Evolutionary conservation across 2,329 filamentous ascomycete species (phyloP).

Genomic region (Paecilomyces sp.): DNA sequence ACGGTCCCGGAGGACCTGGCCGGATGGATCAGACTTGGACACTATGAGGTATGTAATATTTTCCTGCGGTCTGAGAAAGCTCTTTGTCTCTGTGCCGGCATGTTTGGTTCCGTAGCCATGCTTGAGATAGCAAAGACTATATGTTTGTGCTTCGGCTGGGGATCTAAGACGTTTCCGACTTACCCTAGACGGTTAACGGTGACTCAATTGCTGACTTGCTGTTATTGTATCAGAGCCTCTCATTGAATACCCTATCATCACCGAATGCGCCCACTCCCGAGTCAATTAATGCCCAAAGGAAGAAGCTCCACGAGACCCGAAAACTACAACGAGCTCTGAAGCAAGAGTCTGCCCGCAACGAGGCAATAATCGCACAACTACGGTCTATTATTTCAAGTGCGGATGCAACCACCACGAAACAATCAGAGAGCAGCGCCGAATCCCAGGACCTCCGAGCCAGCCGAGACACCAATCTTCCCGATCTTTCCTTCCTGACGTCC

Average conservation of each 20-base stretch:
- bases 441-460: constrained; percentile 10
- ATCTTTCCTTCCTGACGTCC: constrained; percentile 53
- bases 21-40: constrained; percentile 71
- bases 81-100: background rate
- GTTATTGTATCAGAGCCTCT: constrained; percentile 25
- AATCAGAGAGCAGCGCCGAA: constrained; percentile 10
- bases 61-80: background rate
- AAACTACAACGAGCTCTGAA: constrained; percentile 64
- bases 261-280: constrained; percentile 53
- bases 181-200: background rate
- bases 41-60: constrained; percentile 62
- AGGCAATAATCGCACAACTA: constrained; percentile 60
- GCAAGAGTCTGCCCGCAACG: constrained; percentile 65
- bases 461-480: constrained; percentile 18
- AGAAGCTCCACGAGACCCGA: constrained; percentile 70
- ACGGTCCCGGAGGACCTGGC: constrained; percentile 64
- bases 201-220: background rate
- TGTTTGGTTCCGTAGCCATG: background rate
- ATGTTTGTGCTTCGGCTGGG: background rate
- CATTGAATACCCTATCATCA: constrained; percentile 18
- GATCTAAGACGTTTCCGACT: background rate
- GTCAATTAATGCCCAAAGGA: constrained; percentile 63
- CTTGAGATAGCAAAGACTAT: background rate
- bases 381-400: constrained; percentile 46
- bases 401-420: constrained; percentile 8